Evolutionary conservation across 495 filamentous ascomycete species (phyloP), one percentile per base, ranked within the genome.

Genomic region (Cercophora sp.): DNA sequence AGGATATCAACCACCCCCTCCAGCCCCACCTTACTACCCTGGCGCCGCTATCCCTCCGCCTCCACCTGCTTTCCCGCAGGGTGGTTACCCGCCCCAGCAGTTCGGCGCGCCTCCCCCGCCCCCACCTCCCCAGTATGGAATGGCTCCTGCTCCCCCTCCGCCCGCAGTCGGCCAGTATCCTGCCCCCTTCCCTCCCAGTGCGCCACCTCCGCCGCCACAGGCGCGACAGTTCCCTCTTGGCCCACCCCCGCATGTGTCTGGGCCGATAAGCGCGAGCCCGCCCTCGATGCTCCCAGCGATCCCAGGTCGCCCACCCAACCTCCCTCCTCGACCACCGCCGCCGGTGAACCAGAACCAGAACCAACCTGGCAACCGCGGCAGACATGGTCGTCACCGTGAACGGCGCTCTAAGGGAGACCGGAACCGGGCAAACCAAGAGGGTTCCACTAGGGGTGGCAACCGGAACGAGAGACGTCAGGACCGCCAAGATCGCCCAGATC

Each of bases 121-220:
- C 8, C 56, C 58, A 13, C 53, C 56, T 13, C 6, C 13, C 29
- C 8, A 6, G 29, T 13, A 6, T 6, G 29, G 29, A 6, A 13
- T 32, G 13, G 6, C 13, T 32, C 29, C 29, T 32, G 8, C 69
- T 22, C 64, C 56, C 6, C 57, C 59, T 13, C 54, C 57, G 15
- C 56, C 62, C n/a, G 52, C 63, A 10, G 48, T 60, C 26, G 55
- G 51, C 11, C 59, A 62, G 34, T 71, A 63, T 55, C 60, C 58
- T 23, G 50, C 50, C 32, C 63, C 48, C 6, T 66, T 66, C 27
- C 49, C 63, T 11, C 11, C 47, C 18, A 50, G 43, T 8, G 15
- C 42, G 5, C 44, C 54, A 3, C 64, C 66, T 40, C 66, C 59
- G 16, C 61, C 58, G 8, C 54, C 49, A 15, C 46, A 58, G 34